Conservation (phyloP, 352 stramenopile species). For the Pythium dissimile region DNA sequence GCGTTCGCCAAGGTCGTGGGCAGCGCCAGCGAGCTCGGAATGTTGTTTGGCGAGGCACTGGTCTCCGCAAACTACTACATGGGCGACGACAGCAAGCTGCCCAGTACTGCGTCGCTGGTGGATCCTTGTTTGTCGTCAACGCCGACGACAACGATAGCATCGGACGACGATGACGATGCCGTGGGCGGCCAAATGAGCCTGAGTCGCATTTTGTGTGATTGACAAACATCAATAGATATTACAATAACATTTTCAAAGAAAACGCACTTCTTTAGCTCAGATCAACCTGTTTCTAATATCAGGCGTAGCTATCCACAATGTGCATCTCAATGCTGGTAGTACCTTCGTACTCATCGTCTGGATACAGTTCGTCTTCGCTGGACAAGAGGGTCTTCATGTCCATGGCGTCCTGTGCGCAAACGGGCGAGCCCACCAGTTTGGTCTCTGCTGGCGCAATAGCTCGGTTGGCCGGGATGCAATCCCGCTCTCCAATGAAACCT, state of each 20-base stretch:
- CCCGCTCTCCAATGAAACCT: constrained; percentile 8
- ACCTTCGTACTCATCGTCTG: neutral
- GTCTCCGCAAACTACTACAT: constrained; percentile 15
- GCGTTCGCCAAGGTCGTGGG: constrained; percentile 12
- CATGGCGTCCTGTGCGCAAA: neutral
- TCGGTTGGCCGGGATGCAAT: neutral
- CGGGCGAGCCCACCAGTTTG: neutral
- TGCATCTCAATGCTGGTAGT: neutral
- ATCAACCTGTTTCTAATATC: neutral
- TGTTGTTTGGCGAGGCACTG: constrained; percentile 13
- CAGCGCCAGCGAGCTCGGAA: constrained; percentile 3
- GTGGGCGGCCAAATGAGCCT: constrained; percentile 5
- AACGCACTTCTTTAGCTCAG: too few species aligned
- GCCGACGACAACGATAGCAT: neutral
- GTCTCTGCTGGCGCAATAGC: neutral
- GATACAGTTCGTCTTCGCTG: neutral
- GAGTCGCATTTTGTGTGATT: constrained; percentile 9
- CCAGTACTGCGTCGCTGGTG: neutral
- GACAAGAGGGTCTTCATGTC: constrained; percentile 8
- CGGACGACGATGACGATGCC: constrained; percentile 4
- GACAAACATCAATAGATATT: too few species aligned
- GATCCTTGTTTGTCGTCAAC: too few species aligned
- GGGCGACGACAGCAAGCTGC: constrained; percentile 8
- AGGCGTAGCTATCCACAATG: neutral
- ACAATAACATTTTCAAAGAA: too few species aligned